Evolutionary conservation across 1,284 basidiomycete species (phyloP).

Genomic region (Irpex sp.): DNA sequence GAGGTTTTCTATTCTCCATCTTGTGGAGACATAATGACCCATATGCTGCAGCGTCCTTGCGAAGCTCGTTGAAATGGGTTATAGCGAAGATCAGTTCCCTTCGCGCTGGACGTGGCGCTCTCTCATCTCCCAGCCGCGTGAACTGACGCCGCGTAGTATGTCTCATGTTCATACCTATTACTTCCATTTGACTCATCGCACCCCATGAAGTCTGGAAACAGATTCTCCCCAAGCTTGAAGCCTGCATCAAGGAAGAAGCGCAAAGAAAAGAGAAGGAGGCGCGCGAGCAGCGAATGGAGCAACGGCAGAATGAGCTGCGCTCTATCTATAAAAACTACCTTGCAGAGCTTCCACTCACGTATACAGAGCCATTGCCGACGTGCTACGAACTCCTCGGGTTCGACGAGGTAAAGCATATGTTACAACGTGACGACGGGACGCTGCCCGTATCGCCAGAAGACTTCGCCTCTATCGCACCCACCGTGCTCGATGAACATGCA

Average conservation of each 20-base stretch:
- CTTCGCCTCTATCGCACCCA: conserved; percentile 1
- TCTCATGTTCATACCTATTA: neutral
- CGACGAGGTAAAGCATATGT: neutral
- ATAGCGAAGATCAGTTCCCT: neutral
- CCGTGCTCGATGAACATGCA: neutral
- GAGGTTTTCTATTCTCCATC: no score
- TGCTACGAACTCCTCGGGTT: neutral
- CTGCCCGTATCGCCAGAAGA: neutral
- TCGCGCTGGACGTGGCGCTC: neutral
- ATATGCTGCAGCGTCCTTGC: neutral
- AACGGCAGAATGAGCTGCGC: neutral
- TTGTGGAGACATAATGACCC: no score
- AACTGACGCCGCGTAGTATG: conserved; percentile 3
- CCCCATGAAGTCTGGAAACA: conserved; percentile 3
- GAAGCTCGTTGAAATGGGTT: conserved; percentile 3
- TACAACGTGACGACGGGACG: neutral
- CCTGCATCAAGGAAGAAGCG: neutral
- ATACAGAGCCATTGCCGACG: neutral
- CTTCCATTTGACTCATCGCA: neutral
- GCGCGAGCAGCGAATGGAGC: neutral
- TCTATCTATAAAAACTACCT: neutral
- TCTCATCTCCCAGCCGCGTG: conserved; percentile 1
- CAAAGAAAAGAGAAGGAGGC: neutral
- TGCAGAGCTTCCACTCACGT: neutral
- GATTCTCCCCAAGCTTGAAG: conserved; percentile 5